Conservation (phyloP, 2,329 filamentous ascomycete genomes). For the Trichoderma cornu-damae region DNA sequence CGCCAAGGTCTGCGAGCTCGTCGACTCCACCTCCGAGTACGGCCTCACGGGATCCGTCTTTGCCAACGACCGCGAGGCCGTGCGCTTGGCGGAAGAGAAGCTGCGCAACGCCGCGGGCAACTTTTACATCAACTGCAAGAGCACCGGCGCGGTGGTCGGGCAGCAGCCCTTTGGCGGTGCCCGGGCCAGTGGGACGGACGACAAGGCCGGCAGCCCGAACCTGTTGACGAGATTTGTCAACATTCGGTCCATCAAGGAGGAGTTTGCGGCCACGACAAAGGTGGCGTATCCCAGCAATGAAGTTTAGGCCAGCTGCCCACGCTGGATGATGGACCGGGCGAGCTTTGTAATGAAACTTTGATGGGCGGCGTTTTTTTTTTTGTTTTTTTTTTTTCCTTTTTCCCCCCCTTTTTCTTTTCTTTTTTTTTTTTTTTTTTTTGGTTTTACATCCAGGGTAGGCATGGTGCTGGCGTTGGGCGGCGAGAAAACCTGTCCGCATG, state of each 20-base stretch:
- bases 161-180: slow-evolving; percentile 69
- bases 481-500: neutral
- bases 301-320: slow-evolving; percentile 33
- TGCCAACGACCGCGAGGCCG: slow-evolving; percentile 59
- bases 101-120: slow-evolving; percentile 72
- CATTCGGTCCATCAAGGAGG: slow-evolving; percentile 66
- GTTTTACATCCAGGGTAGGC: slow-evolving; percentile 1
- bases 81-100: slow-evolving; percentile 64
- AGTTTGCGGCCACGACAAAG: slow-evolving; percentile 59
- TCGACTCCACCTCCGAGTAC: slow-evolving; percentile 71
- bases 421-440: neutral
- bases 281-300: slow-evolving; percentile 71
- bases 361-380: slow-evolving; percentile 2
- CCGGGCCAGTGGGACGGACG: slow-evolving; percentile 64
- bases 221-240: slow-evolving; percentile 63
- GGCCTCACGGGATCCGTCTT: slow-evolving; percentile 73
- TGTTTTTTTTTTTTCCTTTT: neutral
- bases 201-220: slow-evolving; percentile 65
- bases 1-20: slow-evolving; percentile 52
- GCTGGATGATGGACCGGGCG: neutral
- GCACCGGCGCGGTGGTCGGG: slow-evolving; percentile 65
- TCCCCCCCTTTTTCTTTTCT: no score
- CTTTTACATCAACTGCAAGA: slow-evolving; percentile 85
- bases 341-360: neutral
- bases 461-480: slow-evolving; percentile 6